Conservation (phyloP, 495 filamentous ascomycete species). For the Hapsidospora chrysogenum region DNA sequence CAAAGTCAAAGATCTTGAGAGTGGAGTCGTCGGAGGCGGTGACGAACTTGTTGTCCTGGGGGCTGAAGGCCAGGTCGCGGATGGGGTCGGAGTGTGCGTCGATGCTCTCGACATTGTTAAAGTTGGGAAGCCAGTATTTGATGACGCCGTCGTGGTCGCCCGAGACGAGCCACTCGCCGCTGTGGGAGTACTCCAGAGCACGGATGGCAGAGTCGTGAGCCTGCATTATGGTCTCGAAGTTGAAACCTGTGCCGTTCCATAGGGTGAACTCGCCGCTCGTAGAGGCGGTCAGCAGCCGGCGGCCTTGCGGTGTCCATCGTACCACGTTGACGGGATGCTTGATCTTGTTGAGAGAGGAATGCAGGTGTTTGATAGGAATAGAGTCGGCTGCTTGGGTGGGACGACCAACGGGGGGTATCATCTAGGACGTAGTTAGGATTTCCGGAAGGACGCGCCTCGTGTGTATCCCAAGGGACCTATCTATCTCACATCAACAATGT, state of each 20-base stretch:
- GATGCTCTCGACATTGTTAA: constrained; percentile 94
- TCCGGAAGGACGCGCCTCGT: background rate
- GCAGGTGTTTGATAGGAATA: constrained; percentile 76
- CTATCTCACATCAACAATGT: constrained; percentile 66
- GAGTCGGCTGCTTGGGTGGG: constrained; percentile 57
- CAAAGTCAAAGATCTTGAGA: constrained; percentile 92
- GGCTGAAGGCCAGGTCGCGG: constrained; percentile 81
- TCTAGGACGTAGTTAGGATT: constrained; percentile 32
- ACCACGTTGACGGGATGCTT: constrained; percentile 97
- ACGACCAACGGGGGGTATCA: constrained; percentile 71
- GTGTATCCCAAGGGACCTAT: background rate
- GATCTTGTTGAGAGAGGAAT: constrained; percentile 92
- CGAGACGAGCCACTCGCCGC: constrained; percentile 89
- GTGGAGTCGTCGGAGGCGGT: constrained; percentile 88
- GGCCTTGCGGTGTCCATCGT: constrained; percentile 90
- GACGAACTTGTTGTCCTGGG: constrained; percentile 87
- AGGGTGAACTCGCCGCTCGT: constrained; percentile 96
- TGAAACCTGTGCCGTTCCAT: constrained; percentile 98
- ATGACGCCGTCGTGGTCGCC: constrained; percentile 88
- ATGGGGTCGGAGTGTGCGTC: constrained; percentile 82
- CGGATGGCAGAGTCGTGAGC: constrained; percentile 91
- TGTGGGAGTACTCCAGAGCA: constrained; percentile 76
- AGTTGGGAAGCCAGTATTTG: constrained; percentile 98
- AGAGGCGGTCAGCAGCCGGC: constrained; percentile 76
- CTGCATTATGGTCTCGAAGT: constrained; percentile 98